Base-by-base conservation (phyloP, 1,139 yeast species). In the Magnusiomyces starmeri region DNA sequence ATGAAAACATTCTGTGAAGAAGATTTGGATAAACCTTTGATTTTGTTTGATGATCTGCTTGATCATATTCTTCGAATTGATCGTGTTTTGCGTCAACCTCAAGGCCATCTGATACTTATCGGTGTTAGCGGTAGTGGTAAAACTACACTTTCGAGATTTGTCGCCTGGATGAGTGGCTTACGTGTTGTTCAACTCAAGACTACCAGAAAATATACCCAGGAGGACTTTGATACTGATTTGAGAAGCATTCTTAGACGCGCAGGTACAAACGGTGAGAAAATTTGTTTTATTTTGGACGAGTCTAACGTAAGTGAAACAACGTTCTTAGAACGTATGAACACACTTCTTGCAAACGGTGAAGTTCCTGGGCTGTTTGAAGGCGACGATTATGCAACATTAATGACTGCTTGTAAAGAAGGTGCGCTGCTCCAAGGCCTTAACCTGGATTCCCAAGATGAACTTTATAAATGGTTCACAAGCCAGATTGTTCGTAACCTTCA, bases 271-370 rank as follows among this genome's bases (percentile, higher is more conserved):
- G 87, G 85, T 2, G 85, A 85, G 57, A 78, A 75, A 54, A 67
- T 82, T 0, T 86, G 96, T 60, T 79, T 88, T 53, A 71, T 90
- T 20, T 75, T 92, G 24, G 96, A 89, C 62, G 97, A 92, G 60
- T 79, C 95, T 0, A 79, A 83, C 46, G 79, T 89, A 51, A 64
- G 83, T 48, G 94, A 86, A 47, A 75, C 95, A 0, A 75, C 95
- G 0, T 90, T 90, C 62, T 70, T 92, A 34, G 98, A 92, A 66
- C 73, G 96, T 55, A 88, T 92, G 95, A 92, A 92, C 61, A 87
- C 95, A 0, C 70, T 92, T 27, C 72, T 92, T 37, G 97, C 97
- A 0, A 92, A 90, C 65, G 87, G 96, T 0, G 97, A 90, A 60
- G 78, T 89, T 24, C 97, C 97, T 0, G 97, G 96, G 2, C 70